These are phyloP conservation scores for Chaetomiaceae sp. DNA, from an alignment of 2,329 filamentous ascomycete genomes.

Conservation along the genomic window DNA sequence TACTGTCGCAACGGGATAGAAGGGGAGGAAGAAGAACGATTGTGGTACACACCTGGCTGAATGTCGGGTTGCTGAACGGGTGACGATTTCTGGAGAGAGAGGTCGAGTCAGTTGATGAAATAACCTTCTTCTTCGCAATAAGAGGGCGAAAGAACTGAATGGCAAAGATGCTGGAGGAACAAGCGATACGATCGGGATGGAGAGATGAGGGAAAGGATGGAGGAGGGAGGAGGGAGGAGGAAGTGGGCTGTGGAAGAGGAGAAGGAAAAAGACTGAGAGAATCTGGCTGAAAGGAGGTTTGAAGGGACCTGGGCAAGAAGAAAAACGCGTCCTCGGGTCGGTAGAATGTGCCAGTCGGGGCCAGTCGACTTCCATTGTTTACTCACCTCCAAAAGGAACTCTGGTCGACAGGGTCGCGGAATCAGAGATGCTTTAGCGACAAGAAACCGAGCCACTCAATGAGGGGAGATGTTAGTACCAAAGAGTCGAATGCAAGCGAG, in stretches of 20 bases:
- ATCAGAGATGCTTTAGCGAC: constrained; percentile 18
- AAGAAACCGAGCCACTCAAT: constrained; percentile 30
- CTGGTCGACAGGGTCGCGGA: constrained; percentile 1
- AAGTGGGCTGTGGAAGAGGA: not conserved
- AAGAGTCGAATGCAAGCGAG: constrained; percentile 54
- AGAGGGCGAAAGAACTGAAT: too few relatives aligned
- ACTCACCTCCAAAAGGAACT: constrained; percentile 25
- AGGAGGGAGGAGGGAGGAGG: not conserved
- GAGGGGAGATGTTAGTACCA: constrained; percentile 46
- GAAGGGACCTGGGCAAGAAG: too few relatives aligned
- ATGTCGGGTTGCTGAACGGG: too few relatives aligned
- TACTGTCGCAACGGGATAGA: too few relatives aligned
- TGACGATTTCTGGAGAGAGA: too few relatives aligned
- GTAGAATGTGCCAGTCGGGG: not conserved
- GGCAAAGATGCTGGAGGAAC: not conserved
- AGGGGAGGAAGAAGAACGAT: too few relatives aligned
- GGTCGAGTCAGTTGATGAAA: too few relatives aligned
- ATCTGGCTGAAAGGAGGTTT: too few relatives aligned
- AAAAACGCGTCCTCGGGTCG: not conserved
- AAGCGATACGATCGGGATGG: not conserved
- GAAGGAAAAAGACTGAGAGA: not conserved
- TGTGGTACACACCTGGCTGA: too few relatives aligned
- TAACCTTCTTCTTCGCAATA: too few relatives aligned
- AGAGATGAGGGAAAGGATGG: too few relatives aligned
- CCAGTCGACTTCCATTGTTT: not conserved